phyloP scores from a whole-genome alignment of 1,284 basidiomycete species.

The Boletus smithii region DNA sequence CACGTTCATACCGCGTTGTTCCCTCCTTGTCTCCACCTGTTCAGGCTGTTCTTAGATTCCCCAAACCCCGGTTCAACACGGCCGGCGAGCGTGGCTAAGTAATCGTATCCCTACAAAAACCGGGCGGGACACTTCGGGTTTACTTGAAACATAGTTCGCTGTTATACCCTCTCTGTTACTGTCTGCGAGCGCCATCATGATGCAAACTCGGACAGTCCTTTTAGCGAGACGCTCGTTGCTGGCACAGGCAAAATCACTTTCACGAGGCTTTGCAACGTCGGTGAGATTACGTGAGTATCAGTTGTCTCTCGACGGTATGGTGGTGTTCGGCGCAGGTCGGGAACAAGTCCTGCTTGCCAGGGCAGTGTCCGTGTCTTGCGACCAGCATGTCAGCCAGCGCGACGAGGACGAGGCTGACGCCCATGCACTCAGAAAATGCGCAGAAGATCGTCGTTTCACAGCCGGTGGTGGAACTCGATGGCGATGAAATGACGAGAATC shows the following conservation, averaged over 20 bases:
- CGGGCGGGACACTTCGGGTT: slow-evolving; percentile 1
- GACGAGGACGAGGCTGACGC: slow-evolving; percentile 8
- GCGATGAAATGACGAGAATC: slow-evolving; percentile 96
- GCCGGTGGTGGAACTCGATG: slow-evolving; percentile 95
- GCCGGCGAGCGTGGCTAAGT: slow-evolving; percentile 17
- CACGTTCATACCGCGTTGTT: slow-evolving; percentile 27
- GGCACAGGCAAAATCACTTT: slow-evolving; percentile 21
- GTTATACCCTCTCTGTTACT: slow-evolving; percentile 17
- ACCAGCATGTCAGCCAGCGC: not conserved
- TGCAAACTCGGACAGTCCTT: slow-evolving; percentile 25
- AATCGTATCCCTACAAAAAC: slow-evolving; percentile 24
- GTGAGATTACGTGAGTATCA: slow-evolving; percentile 31
- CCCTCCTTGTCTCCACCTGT: slow-evolving; percentile 4
- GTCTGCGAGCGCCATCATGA: slow-evolving; percentile 10
- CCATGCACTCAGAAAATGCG: slow-evolving; percentile 20
- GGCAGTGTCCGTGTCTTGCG: not conserved
- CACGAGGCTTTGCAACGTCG: slow-evolving; percentile 31
- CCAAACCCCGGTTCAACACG: slow-evolving; percentile 18
- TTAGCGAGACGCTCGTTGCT: slow-evolving; percentile 26
- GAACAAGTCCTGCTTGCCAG: not conserved
- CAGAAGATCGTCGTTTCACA: slow-evolving; percentile 82
- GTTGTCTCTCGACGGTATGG: not conserved
- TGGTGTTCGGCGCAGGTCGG: slow-evolving; percentile 7
- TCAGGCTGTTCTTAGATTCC: not conserved
- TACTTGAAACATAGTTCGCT: slow-evolving; percentile 2